Evolutionary conservation across 805 yeast genomes (phyloP).

Genomic region (Nakazawaea ishiwadae): DNA sequence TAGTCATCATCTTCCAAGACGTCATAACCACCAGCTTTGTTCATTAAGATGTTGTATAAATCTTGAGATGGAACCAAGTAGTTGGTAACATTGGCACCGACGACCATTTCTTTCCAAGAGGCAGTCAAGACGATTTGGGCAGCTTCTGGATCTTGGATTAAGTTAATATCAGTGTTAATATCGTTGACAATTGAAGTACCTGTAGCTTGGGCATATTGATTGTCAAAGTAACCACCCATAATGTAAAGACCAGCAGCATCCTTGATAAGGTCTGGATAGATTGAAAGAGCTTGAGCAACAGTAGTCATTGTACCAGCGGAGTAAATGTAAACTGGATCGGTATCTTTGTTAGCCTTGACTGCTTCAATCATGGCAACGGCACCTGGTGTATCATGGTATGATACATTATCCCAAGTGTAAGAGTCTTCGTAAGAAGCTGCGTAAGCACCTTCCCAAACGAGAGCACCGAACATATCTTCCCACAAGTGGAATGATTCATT

Average conservation of each 20-base stretch:
- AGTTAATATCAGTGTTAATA: slow-evolving; percentile 37
- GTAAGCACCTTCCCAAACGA: slow-evolving; percentile 39
- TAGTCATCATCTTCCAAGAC: slow-evolving; percentile 25
- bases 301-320: slow-evolving; percentile 40
- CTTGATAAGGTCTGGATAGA: slow-evolving; percentile 33
- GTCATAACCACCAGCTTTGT: slow-evolving; percentile 29
- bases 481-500: slow-evolving; percentile 34
- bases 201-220: slow-evolving; percentile 31
- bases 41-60: slow-evolving; percentile 29
- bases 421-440: slow-evolving; percentile 27
- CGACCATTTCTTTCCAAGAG: slow-evolving; percentile 31
- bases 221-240: slow-evolving; percentile 42
- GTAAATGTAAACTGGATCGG: slow-evolving; percentile 31
- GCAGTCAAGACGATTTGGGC: slow-evolving; percentile 39
- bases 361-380: slow-evolving; percentile 37
- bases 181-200: slow-evolving; percentile 29
- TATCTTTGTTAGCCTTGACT: slow-evolving; percentile 30
- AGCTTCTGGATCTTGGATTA: slow-evolving; percentile 41
- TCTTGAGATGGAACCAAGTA: slow-evolving; percentile 34
- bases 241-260: slow-evolving; percentile 35
- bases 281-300: slow-evolving; percentile 37
- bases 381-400: slow-evolving; percentile 28
- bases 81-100: slow-evolving; percentile 40
- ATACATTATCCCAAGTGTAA: slow-evolving; percentile 28
- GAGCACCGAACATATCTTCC: slow-evolving; percentile 32